Evolutionary conservation across 768 basidiomycete genomes (phyloP).

Genomic region (Boletus pseudopeckii): DNA sequence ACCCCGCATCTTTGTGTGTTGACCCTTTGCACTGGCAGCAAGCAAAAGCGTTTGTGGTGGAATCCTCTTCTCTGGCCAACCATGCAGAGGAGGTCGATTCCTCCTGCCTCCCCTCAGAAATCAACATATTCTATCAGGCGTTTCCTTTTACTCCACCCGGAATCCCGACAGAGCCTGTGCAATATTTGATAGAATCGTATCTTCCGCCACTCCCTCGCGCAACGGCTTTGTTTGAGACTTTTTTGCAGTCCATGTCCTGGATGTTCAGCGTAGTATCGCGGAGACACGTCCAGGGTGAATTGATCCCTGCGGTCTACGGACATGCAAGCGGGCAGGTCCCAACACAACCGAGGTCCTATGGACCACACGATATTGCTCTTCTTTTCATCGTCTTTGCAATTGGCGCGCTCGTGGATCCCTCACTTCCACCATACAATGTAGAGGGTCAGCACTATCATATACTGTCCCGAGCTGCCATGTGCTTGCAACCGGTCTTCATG

Average conservation of each 20-base stretch:
- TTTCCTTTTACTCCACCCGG: conserved; percentile 46
- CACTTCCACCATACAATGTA: conserved; percentile 42
- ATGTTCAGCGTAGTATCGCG: conserved; percentile 49
- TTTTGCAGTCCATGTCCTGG: conserved; percentile 49
- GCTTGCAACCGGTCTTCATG: conserved; percentile 43
- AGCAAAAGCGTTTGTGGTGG: conserved; percentile 7
- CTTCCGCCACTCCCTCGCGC: conserved; percentile 44
- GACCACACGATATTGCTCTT: conserved; percentile 50
- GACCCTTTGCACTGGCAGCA: not conserved
- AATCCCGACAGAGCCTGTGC: conserved; percentile 33
- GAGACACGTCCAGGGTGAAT: conserved; percentile 40
- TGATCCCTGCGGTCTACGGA: conserved; percentile 45
- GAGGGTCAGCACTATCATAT: conserved; percentile 52
- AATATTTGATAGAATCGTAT: conserved; percentile 42
- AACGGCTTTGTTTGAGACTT: conserved; percentile 42
- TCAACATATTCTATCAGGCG: conserved; percentile 39
- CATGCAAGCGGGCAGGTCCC: not conserved
- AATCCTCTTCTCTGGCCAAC: conserved; percentile 1
- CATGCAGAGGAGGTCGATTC: conserved; percentile 39
- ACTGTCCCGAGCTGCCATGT: conserved; percentile 44
- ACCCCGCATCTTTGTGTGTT: not conserved
- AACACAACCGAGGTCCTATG: conserved; percentile 27
- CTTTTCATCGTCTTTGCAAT: conserved; percentile 46
- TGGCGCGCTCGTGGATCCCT: conserved; percentile 46
- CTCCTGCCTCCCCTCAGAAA: conserved; percentile 43